phyloP scores from a whole-genome alignment of 176 grass and related monocot species.

The Carex littledalei region DNA sequence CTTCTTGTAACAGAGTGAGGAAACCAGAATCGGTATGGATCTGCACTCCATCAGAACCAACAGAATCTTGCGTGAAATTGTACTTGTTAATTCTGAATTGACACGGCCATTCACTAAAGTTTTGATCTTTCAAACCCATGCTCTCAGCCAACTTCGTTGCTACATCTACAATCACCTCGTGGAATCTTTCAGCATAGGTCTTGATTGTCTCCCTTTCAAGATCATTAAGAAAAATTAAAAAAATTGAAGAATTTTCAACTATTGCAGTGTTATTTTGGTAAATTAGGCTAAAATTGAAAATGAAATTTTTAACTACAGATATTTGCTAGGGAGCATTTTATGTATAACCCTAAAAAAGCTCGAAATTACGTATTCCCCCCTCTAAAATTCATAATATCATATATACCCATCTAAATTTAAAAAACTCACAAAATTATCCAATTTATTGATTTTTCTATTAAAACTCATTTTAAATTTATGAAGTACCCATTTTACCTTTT shows the following conservation, averaged over 20 bases:
- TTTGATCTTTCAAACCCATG: slow-evolving; percentile 34
- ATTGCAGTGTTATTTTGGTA: background rate
- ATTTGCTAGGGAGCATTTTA: background rate
- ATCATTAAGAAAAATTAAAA: background rate
- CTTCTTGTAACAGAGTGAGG: slow-evolving; percentile 80
- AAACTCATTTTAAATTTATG: too few relatives aligned
- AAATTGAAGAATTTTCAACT: background rate
- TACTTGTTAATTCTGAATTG: slow-evolving; percentile 78
- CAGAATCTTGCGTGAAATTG: slow-evolving; percentile 55
- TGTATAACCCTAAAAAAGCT: too few relatives aligned
- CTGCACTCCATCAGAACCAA: slow-evolving; percentile 61
- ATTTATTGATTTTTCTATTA: too few relatives aligned
- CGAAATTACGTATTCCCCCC: too few relatives aligned
- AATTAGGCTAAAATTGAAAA: background rate
- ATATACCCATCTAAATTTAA: too few relatives aligned
- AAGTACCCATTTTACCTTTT: too few relatives aligned
- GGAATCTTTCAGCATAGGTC: slow-evolving; percentile 44
- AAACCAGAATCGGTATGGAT: slow-evolving; percentile 73
- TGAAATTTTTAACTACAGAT: background rate
- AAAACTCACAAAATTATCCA: too few relatives aligned
- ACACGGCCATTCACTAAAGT: slow-evolving; percentile 63
- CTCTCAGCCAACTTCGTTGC: slow-evolving; percentile 48
- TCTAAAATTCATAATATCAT: too few relatives aligned
- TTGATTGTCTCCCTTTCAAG: slow-evolving; percentile 39
- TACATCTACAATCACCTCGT: slow-evolving; percentile 38